These are phyloP conservation scores for Friedmanniomyces simplex DNA, from an alignment of 495 filamentous ascomycete genomes.

Conservation along the genomic window DNA sequence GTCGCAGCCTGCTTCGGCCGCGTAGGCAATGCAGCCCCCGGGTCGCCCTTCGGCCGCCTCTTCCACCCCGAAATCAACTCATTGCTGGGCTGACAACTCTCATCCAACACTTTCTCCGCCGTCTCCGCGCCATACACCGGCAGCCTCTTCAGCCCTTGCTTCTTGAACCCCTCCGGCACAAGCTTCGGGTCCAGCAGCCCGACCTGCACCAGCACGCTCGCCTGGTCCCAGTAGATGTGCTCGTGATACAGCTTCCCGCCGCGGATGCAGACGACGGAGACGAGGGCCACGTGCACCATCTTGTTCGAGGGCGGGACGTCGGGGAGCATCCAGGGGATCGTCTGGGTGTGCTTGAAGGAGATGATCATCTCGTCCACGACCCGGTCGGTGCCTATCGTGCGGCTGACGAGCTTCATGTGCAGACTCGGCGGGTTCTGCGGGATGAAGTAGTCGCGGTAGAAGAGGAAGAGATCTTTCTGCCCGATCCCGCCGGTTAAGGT, in stretches of 20 bases:
- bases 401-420: slow-evolving; percentile 24
- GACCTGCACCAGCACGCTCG: slow-evolving; percentile 22
- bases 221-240: slow-evolving; percentile 35
- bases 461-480: slow-evolving; percentile 25
- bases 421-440: slow-evolving; percentile 27
- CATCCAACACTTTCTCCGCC: slow-evolving; percentile 27
- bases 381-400: slow-evolving; percentile 29
- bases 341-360: slow-evolving; percentile 30
- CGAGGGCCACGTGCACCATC: slow-evolving; percentile 27
- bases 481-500: slow-evolving; percentile 30
- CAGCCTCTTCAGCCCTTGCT: slow-evolving; percentile 25
- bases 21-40: slow-evolving; percentile 4
- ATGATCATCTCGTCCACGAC: slow-evolving; percentile 34
- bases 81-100: slow-evolving; percentile 20
- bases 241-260: slow-evolving; percentile 32
- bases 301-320: slow-evolving; percentile 31
- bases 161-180: slow-evolving; percentile 26
- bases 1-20: slow-evolving; percentile 13
- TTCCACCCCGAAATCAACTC: slow-evolving; percentile 21
- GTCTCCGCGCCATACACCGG: slow-evolving; percentile 25
- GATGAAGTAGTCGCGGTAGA: slow-evolving; percentile 33
- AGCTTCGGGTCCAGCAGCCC: slow-evolving; percentile 31
- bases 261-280: slow-evolving; percentile 28
- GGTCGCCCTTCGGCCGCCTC: slow-evolving; percentile 16
- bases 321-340: slow-evolving; percentile 32